These are phyloP conservation scores for Breviolum minutum DNA, from an alignment of 73 alveolate species.

Conservation along the genomic window DNA sequence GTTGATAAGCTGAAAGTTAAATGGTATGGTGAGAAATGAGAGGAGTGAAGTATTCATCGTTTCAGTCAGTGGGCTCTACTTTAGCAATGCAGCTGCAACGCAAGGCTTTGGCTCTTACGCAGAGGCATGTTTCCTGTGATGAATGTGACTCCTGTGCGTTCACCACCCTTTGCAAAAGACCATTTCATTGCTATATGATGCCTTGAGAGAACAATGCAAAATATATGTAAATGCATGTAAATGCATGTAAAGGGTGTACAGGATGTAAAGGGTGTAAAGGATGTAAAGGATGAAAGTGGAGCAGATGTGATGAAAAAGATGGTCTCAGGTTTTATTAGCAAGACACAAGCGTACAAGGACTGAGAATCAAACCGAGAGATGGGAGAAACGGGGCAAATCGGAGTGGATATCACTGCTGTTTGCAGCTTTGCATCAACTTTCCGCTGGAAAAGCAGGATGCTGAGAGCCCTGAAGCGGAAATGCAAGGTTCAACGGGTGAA, in stretches of 20 bases:
- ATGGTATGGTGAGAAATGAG: no score
- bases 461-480: conserved; percentile 68
- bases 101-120: conserved; percentile 58
- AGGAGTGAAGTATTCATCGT: no score
- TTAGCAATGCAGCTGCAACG: not conserved
- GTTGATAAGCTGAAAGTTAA: no score
- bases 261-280: not conserved
- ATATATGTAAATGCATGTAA: not conserved
- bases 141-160: not conserved
- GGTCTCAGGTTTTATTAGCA: conserved; percentile 1
- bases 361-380: no score
- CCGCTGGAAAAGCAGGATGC: conserved; percentile 21
- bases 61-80: not conserved
- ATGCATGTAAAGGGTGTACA: not conserved
- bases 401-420: not conserved
- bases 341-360: conserved; percentile 47
- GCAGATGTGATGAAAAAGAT: no score
- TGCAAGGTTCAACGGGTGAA: conserved; percentile 5
- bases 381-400: not conserved
- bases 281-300: not conserved
- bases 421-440: not conserved
- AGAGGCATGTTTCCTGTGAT: conserved; percentile 16
- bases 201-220: not conserved
- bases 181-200: not conserved
- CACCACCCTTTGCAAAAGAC: not conserved